Evolutionary conservation across 2,329 filamentous ascomycete genomes (phyloP), one percentile per base, ranked within the genome.

Genomic region (Hymenoscyphus linearis): DNA sequence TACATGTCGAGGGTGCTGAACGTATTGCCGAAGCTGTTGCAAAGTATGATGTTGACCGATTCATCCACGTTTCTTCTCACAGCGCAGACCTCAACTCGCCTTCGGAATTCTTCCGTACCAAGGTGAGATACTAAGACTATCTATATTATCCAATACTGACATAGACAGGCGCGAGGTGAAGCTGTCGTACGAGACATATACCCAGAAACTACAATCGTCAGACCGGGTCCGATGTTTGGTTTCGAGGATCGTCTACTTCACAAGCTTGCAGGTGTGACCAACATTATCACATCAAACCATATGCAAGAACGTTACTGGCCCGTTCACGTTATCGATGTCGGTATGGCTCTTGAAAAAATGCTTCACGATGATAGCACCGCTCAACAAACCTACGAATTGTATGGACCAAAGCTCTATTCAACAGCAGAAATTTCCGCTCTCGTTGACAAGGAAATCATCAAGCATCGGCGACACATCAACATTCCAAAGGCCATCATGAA

Each of bases 11-110:
- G 75, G 92, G 93, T 65, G 88, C 90, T 18, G 89, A 96, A 79
- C 88, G 95, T 68, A 99, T 99, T 71, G 91, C 85, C 57, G 91
- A 96, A 74, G 92, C 95, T 58, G 91, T 92, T 58, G 95, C 93
- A 71, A 99, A 99, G 78, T 99, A 99, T 78, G 93, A 99, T 72
- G 86, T 97, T 68, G 95, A 99, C 78, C 88, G 95, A 67, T 99
- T 91, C 77, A 92, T 99, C 67, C 95, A 99, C 71, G 87, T 99
- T 69, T 99, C 95, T 10, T 96, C 93, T 35, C 93, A 96, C 82
- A 98, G 93, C 73, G 93, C 91, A 61, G 81, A 89, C 75, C 82
- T 85, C 52, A 82, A 90, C 68, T 98, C 93, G 18, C 76, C 87
- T 2, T 93, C 91, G 12, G 90, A 95, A 72, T 99, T 93, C 83